These are phyloP conservation scores for Sugiyamaella novakii DNA, from an alignment of 1,139 yeast species.

Conservation along the genomic window DNA sequence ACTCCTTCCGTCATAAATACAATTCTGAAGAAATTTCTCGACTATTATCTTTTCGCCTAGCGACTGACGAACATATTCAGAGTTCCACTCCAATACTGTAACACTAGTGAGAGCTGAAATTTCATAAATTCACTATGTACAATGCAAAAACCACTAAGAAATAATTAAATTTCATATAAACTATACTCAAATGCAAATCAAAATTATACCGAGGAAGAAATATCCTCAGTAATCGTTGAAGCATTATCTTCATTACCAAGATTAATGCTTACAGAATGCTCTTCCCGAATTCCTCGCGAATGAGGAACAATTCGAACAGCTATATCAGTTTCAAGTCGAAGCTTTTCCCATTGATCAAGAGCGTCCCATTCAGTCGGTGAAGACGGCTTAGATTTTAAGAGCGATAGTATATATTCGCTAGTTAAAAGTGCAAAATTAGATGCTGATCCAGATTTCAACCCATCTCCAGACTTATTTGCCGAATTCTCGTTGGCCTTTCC, in stretches of 20 bases:
- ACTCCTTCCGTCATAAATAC: no score
- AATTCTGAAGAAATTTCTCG: no score
- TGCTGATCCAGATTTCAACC: background rate
- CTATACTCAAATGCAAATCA: no score
- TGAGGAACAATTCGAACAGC: constrained; percentile 36
- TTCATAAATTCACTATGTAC: no score
- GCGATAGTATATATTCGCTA: background rate
- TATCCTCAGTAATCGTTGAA: no score
- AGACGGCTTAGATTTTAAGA: background rate
- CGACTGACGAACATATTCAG: no score
- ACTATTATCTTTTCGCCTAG: no score
- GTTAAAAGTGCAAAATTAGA: background rate
- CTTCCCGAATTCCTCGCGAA: constrained; percentile 28
- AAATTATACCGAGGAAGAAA: no score
- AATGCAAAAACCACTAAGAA: no score
- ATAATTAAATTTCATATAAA: no score
- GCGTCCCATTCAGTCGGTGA: constrained; percentile 32
- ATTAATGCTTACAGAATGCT: constrained; percentile 1
- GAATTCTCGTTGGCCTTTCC: background rate
- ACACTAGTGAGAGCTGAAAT: no score
- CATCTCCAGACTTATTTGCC: background rate
- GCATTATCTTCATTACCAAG: constrained; percentile 2
- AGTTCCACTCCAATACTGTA: no score
- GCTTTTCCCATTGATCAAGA: constrained; percentile 35
- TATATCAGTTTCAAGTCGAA: constrained; percentile 35